phyloP scores from a whole-genome alignment of 495 filamentous ascomycete species.

The Neurospora sp. region DNA sequence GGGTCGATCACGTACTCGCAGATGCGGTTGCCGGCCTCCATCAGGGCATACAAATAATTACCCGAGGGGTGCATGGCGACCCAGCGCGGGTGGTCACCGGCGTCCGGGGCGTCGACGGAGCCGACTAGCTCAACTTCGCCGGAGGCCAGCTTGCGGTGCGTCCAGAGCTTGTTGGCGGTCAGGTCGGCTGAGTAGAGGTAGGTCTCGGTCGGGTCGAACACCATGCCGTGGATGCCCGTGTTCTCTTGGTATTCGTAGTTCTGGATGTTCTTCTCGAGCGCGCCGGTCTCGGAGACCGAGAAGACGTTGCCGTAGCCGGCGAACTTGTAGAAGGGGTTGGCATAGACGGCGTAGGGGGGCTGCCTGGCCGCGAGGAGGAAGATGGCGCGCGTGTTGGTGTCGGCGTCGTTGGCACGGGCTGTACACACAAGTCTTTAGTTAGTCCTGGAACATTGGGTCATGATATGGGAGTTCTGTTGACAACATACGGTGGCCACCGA shows the following conservation, averaged over 20 bases:
- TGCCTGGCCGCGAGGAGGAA: slow-evolving; percentile 70
- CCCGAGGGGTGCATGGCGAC: slow-evolving; percentile 68
- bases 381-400: slow-evolving; percentile 76
- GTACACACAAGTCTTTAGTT: slow-evolving; percentile 3
- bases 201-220: slow-evolving; percentile 73
- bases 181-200: slow-evolving; percentile 83
- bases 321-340: slow-evolving; percentile 79
- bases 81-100: slow-evolving; percentile 73
- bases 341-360: slow-evolving; percentile 70
- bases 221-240: slow-evolving; percentile 81
- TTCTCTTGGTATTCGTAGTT: slow-evolving; percentile 66
- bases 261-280: slow-evolving; percentile 59
- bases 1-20: slow-evolving; percentile 73
- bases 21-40: slow-evolving; percentile 75
- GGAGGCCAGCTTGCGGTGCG: slow-evolving; percentile 57
- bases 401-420: slow-evolving; percentile 57
- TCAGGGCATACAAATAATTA: slow-evolving; percentile 71
- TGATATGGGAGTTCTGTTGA: not conserved
- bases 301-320: slow-evolving; percentile 74
- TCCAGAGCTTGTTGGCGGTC: slow-evolving; percentile 78
- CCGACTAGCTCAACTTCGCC: slow-evolving; percentile 59
- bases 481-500: slow-evolving; percentile 44
- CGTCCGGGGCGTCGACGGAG: slow-evolving; percentile 56
- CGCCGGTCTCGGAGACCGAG: slow-evolving; percentile 51
- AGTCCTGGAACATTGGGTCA: not conserved